Evolutionary conservation across 345 rosid species (phyloP), one percentile per base, ranked within the genome.

Genomic region (Gossypium stocksii): DNA sequence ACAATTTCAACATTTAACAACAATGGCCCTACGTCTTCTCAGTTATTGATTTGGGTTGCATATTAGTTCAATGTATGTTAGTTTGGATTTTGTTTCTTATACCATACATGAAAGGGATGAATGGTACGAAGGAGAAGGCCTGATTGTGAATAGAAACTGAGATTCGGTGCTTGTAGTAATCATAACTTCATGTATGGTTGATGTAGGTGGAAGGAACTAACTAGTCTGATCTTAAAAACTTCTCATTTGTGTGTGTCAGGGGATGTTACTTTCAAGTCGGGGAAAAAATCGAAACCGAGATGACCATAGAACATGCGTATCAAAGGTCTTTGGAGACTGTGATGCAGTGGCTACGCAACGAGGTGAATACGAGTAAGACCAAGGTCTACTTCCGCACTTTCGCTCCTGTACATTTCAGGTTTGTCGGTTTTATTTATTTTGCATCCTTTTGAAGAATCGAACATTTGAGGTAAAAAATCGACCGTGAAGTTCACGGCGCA

Each of bases 331-430:
- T 89, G 60, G 85, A 87, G 85, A 92, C 98, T 0, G 88, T 89
- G 76, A n/a, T 86, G 72, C 73, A 69, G 14, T 94, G 98, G 98
- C 81, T 94, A 71, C 80, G 77, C 41, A 76, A 79, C 38, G 87
- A 89, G 80, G 93, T 94, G 67, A 79, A 89, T 76, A 43, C 86
- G 71, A 85, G 66, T 84, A 92, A 86, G 88, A 91, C 94, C 4
- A 90, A 83, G 71, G 95, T 89, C 82, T 89, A 87, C 84, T 94
- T 92, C 59, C 97, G 98, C 34, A 87, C 98, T 53, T 88, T 86
- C 67, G 92, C 98, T 8, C 98, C 98, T 0, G 97, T 94, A 63
- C 98, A 92, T 88, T 94, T 94, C 94, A 92, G 98, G 98, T 94
- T 80, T 64, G 46, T 53, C 15, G 19, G 3, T 43, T 56, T 16